Evolutionary conservation across 1,284 basidiomycete genomes (phyloP), one percentile per base, ranked within the genome.

Genomic region (Gomphus sp.): DNA sequence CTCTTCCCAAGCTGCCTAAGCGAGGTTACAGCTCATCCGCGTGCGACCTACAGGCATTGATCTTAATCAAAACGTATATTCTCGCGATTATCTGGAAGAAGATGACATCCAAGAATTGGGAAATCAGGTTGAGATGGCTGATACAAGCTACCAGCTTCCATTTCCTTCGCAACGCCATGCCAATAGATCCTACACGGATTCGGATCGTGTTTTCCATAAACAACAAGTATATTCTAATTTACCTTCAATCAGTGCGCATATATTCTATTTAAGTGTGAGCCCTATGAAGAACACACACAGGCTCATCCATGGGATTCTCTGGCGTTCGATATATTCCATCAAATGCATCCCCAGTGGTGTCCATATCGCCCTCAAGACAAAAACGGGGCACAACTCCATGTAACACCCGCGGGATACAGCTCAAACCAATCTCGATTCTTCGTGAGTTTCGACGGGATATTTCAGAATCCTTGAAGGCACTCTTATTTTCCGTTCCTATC

Each of bases 381-480:
- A 36, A 25, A 53, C 52, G 58, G 43, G 67, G 67, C 28, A 60
- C 62, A 33, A 66, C 70, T 43, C 69, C 74, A 25, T 73, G 71
- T 44, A 78, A 77, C 63, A 66, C 68, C 6, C 71, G 73, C 63
- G 76, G 77, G 5, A 76, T 81, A 61, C 73, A 71, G n/a, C 69
- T 90, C n/a, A 79, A 79, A 12, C 84, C 86, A 16, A 81, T 89
- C 8, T 87, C 87, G 2, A 78, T 83, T 43, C 76, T 92, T 58
- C 84, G 89, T 91, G 63, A 64, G 85, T 72, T 25, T 59, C 3
- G 36, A n/a, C 39, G 36, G 50, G 37, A 22, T 31, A 31, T 18
- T 43, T 41, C 41, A 18, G 41, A 43, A 43, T 25, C 58, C 55
- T 8, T 60, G 14, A 14, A n/a, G 34, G 9, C n/a, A 28, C 44